Conservation (phyloP, 495 filamentous ascomycete genomes). For the Wilcoxina mikolae region DNA sequence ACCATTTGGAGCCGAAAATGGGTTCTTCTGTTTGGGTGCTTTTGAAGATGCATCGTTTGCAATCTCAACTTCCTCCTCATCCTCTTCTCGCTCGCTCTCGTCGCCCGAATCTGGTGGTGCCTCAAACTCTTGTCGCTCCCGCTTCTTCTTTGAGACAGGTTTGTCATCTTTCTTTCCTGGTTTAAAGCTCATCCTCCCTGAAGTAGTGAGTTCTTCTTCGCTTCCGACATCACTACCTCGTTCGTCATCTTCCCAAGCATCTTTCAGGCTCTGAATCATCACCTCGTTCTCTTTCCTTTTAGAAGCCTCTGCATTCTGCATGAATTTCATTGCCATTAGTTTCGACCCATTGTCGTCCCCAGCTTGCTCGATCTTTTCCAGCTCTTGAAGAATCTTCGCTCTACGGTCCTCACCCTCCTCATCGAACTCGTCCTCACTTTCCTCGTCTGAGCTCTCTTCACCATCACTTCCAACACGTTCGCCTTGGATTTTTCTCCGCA, state of each 20-base stretch:
- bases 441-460: slow-evolving; percentile 36
- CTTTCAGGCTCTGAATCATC: slow-evolving; percentile 56
- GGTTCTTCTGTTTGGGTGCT: slow-evolving; percentile 7
- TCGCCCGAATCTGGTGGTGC: slow-evolving; percentile 12
- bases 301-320: slow-evolving; percentile 71
- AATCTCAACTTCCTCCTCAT: slow-evolving; percentile 27
- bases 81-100: slow-evolving; percentile 41
- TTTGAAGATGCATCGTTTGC: slow-evolving; percentile 13
- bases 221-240: slow-evolving; percentile 43
- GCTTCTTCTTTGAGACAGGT: slow-evolving; percentile 6
- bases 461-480: slow-evolving; percentile 43
- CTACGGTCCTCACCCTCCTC: slow-evolving; percentile 39
- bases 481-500: slow-evolving; percentile 72
- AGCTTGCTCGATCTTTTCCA: slow-evolving; percentile 40
- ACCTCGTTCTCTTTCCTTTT: slow-evolving; percentile 68
- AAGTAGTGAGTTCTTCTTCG: slow-evolving; percentile 36
- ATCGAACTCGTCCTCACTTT: slow-evolving; percentile 41
- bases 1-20: slow-evolving; percentile 14
- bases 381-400: slow-evolving; percentile 43
- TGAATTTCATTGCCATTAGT: slow-evolving; percentile 71
- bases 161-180: slow-evolving; percentile 29
- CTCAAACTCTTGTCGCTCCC: slow-evolving; percentile 17
- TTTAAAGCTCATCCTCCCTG: slow-evolving; percentile 53
- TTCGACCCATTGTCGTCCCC: slow-evolving; percentile 14
- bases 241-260: slow-evolving; percentile 39